Evolutionary conservation across 192 early-diverging fungal species (phyloP).

Genomic region (Backusella liffmaniae): DNA sequence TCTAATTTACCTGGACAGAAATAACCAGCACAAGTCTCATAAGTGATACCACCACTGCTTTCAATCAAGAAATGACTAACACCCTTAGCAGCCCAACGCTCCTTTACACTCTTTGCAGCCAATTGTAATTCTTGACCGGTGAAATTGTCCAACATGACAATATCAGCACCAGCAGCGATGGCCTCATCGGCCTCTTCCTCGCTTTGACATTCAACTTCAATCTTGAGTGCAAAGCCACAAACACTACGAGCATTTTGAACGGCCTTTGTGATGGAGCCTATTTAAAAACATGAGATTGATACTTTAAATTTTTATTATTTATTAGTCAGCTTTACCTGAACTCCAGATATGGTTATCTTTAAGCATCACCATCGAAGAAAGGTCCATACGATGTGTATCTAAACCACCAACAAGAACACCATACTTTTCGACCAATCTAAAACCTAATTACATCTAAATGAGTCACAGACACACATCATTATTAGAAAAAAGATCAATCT

Average conservation of each 20-base stretch:
- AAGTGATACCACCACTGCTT: slow-evolving; percentile 94
- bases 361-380: slow-evolving; percentile 98
- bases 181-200: slow-evolving; percentile 95
- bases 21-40: slow-evolving; percentile 76
- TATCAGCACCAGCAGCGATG: slow-evolving; percentile 92
- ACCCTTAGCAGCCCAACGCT: slow-evolving; percentile 62
- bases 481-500: neutral
- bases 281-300: neutral
- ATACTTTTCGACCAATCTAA: slow-evolving; percentile 97
- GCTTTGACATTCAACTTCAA: slow-evolving; percentile 95
- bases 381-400: slow-evolving; percentile 95
- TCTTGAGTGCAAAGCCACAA: slow-evolving; percentile 91
- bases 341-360: slow-evolving; percentile 99
- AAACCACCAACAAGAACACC: slow-evolving; percentile 96
- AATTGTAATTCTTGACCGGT: slow-evolving; percentile 62
- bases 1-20: slow-evolving; percentile 69
- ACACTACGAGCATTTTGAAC: slow-evolving; percentile 76
- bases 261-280: slow-evolving; percentile 91
- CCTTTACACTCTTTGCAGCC: slow-evolving; percentile 74
- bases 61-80: slow-evolving; percentile 79
- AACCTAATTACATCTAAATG: slow-evolving; percentile 52
- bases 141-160: slow-evolving; percentile 98
- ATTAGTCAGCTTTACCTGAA: slow-evolving; percentile 41
- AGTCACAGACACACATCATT: neutral
- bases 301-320: neutral